Conservation (phyloP, 208 protist species). For the Wallacemonas sp. region DNA sequence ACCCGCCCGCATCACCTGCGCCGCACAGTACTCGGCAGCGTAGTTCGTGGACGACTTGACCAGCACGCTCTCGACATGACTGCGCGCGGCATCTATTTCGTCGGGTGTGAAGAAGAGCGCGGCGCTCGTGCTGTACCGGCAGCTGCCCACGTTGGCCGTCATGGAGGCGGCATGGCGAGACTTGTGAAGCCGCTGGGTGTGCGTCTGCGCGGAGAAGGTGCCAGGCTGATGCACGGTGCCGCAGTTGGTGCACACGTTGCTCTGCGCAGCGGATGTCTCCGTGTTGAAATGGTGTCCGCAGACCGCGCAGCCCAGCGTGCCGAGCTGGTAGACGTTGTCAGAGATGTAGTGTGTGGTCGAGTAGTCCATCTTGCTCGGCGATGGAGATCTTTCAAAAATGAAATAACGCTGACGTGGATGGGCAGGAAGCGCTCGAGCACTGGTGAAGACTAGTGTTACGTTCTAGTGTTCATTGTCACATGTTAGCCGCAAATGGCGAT, state of each 20-base stretch:
- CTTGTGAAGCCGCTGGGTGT: neutral
- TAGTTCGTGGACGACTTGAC: conserved; percentile 8
- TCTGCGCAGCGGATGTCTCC: conserved; percentile 28
- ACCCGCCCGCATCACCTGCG: neutral
- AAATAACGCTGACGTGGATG: too few species aligned
- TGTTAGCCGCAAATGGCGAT: neutral
- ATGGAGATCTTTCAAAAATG: too few species aligned
- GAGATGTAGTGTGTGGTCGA: conserved; percentile 41
- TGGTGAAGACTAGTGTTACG: too few species aligned
- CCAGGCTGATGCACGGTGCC: conserved; percentile 35
- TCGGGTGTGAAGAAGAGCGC: conserved; percentile 54
- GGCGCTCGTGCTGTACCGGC: conserved; percentile 30
- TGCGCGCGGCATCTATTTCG: conserved; percentile 36
- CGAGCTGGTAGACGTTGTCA: conserved; percentile 54
- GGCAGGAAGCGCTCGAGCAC: neutral
- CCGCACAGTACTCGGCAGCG: conserved; percentile 8
- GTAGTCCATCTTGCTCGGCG: conserved; percentile 4
- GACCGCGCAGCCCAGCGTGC: conserved; percentile 63
- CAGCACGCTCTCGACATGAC: conserved; percentile 24
- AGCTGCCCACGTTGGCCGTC: conserved; percentile 9
- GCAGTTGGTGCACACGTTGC: conserved; percentile 29
- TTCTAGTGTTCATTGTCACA: too few species aligned
- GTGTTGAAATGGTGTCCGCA: conserved; percentile 68
- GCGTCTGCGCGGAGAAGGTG: conserved; percentile 24
- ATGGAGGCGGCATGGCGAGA: conserved; percentile 6